These are phyloP conservation scores for grape (Vitis vinifera) DNA, from an alignment of 164 flowering plant species.

Conservation along the genomic window ASM3070453v1 NC_081812.1:16802001-16802500, in stretches of 20 bases:
- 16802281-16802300: background rate
- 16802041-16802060: slow-evolving; percentile 17
- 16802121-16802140: background rate
- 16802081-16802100: slow-evolving; percentile 12
- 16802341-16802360: background rate
- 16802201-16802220: too few species aligned
- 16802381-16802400: background rate
- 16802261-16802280: background rate
- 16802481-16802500: slow-evolving; percentile 90
- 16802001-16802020: slow-evolving; percentile 17
- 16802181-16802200: too few species aligned
- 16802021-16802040: slow-evolving; percentile 11
- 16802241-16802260: background rate
- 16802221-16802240: too few species aligned
- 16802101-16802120: background rate
- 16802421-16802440: slow-evolving; percentile 77
- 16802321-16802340: background rate
- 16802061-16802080: slow-evolving; percentile 16
- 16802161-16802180: too few species aligned
- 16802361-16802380: background rate
- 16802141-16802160: background rate
- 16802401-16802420: background rate
- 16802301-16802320: background rate
- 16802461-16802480: slow-evolving; percentile 86
- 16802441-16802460: slow-evolving; percentile 94